Conservation (phyloP, 805 yeast species). For the Candida anglica region DNA sequence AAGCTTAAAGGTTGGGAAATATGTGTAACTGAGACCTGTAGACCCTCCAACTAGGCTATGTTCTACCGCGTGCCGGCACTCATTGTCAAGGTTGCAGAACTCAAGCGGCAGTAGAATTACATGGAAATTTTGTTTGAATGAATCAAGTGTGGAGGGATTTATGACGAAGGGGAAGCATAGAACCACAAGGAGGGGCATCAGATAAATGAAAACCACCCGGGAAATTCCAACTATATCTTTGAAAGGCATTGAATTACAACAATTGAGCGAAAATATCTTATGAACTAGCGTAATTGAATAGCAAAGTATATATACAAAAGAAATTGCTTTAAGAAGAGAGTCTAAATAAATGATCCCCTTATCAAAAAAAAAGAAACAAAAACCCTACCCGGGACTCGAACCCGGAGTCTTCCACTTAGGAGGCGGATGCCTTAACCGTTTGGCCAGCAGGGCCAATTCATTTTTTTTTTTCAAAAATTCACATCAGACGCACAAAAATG, state of each 20-base stretch:
- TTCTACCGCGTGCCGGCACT: too few species aligned
- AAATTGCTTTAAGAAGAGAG: too few species aligned
- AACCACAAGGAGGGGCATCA: constrained; percentile 9
- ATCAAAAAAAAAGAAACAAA: constrained; percentile 8
- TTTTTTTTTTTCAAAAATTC: too few species aligned
- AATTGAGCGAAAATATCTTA: too few species aligned
- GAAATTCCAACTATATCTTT: constrained; percentile 3
- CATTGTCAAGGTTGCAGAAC: too few species aligned
- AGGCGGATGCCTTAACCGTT: constrained; percentile 53
- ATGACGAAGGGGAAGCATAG: constrained; percentile 8
- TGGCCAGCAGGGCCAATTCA: constrained; percentile 53
- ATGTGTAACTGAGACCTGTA: too few species aligned
- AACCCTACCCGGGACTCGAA: constrained; percentile 41
- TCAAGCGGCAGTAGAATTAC: too few species aligned
- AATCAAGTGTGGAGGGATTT: constrained; percentile 11
- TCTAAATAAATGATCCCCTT: too few species aligned
- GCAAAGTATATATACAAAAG: background rate
- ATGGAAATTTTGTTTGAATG: constrained; percentile 7
- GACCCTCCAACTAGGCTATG: too few species aligned
- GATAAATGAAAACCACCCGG: constrained; percentile 2
- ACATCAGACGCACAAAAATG: too few species aligned
- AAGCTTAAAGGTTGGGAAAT: constrained; percentile 12
- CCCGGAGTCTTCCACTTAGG: constrained; percentile 41
- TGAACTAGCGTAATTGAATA: background rate
- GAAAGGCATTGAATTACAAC: background rate